These are phyloP conservation scores for Avena insularis DNA, from an alignment of 176 grass and related monocot genomes.

Conservation along the genomic window DNA sequence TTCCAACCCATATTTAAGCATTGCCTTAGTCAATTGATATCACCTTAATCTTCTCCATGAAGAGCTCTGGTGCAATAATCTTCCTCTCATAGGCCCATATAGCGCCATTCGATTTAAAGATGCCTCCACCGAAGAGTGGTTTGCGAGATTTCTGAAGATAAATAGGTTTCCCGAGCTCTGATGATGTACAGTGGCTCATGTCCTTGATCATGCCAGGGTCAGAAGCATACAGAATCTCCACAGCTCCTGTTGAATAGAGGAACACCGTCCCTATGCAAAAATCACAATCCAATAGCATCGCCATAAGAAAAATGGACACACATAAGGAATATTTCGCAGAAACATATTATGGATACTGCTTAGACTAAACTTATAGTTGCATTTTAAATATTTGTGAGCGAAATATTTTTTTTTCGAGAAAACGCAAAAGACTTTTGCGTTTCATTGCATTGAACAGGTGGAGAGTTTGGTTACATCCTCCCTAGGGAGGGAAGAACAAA, in stretches of 20 bases:
- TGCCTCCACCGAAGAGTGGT: not conserved
- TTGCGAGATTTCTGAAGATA: not conserved
- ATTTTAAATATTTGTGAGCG: not conserved
- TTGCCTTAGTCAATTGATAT: not conserved
- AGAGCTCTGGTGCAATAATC: slow-evolving; percentile 66
- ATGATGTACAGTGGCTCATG: slow-evolving; percentile 3
- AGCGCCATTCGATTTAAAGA: not conserved
- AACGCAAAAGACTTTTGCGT: too few species aligned
- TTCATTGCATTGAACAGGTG: too few species aligned
- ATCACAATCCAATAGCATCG: not conserved
- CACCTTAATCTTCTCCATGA: slow-evolving; percentile 91
- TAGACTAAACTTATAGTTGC: not conserved
- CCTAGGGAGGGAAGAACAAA: too few species aligned
- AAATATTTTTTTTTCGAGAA: not conserved
- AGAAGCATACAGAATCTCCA: slow-evolving; percentile 1
- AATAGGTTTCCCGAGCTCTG: slow-evolving; percentile 12
- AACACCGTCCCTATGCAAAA: not conserved
- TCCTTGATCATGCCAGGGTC: slow-evolving; percentile 4
- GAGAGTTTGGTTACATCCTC: too few species aligned
- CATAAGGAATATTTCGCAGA: not conserved
- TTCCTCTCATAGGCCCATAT: slow-evolving; percentile 74
- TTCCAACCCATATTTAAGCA: slow-evolving; percentile 39
- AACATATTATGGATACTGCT: not conserved
- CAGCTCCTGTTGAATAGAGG: slow-evolving; percentile 4
- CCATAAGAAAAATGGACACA: not conserved